phyloP scores from a whole-genome alignment of 2,329 filamentous ascomycete genomes.

The Herpotrichia juniperi region DNA sequence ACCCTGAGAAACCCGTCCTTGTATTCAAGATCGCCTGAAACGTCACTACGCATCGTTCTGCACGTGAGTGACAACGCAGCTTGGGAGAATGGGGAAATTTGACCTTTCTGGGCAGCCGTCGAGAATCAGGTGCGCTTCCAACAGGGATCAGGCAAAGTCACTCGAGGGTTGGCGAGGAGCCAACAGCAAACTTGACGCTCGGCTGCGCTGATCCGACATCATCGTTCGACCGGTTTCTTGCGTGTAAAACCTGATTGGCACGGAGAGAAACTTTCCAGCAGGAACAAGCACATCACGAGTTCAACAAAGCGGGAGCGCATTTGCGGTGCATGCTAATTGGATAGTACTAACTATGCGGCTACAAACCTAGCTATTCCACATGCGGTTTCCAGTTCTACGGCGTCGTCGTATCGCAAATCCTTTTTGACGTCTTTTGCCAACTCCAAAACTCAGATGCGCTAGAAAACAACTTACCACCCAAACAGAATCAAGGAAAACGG shows the following conservation, averaged over 20 bases:
- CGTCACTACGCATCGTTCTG: slow-evolving; percentile 3
- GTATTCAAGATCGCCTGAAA: not conserved
- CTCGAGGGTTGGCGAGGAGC: not conserved
- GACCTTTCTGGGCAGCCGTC: not conserved
- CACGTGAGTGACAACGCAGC: slow-evolving; percentile 3
- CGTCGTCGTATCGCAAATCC: not conserved
- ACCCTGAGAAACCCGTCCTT: not conserved
- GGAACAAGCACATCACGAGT: slow-evolving; percentile 12
- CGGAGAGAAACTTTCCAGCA: slow-evolving; percentile 9
- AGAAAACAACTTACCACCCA: not conserved
- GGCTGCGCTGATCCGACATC: slow-evolving; percentile 8
- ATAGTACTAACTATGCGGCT: not conserved
- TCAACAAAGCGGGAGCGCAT: slow-evolving; percentile 3
- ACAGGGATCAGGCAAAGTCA: not conserved
- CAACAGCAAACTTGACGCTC: not conserved
- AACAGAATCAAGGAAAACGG: slow-evolving; percentile 7
- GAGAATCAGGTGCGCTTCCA: not conserved
- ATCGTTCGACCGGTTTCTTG: slow-evolving; percentile 2
- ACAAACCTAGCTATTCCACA: slow-evolving; percentile 3
- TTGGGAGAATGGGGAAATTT: not conserved
- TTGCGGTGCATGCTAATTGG: slow-evolving; percentile 1
- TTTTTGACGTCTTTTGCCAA: not conserved
- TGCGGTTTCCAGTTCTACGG: slow-evolving; percentile 5
- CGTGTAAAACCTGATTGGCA: slow-evolving; percentile 4
- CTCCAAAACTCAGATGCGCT: not conserved